Conservation (phyloP, 768 basidiomycete species). For the Phallus indusiatus region DNA sequence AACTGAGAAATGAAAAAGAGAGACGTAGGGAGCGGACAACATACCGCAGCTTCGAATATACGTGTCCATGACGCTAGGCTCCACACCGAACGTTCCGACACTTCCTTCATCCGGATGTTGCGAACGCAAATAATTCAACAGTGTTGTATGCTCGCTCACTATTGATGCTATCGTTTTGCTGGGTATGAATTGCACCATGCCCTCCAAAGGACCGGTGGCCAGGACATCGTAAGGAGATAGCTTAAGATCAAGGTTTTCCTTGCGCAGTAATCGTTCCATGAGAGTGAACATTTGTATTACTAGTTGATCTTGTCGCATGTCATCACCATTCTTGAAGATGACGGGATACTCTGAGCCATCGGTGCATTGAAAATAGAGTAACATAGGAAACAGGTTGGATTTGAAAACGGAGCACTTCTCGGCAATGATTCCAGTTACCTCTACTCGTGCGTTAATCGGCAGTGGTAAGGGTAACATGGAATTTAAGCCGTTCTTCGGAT, state of each 20-base stretch:
- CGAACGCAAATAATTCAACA: constrained; percentile 81
- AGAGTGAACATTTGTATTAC: constrained; percentile 98
- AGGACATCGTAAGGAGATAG: constrained; percentile 87
- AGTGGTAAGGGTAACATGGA: constrained; percentile 73
- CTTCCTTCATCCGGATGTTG: constrained; percentile 91
- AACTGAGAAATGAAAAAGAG: constrained; percentile 8
- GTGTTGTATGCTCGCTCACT: constrained; percentile 80
- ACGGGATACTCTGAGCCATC: constrained; percentile 84
- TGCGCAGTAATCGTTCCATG: constrained; percentile 88
- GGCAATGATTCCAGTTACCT: constrained; percentile 77
- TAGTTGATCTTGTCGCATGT: constrained; percentile 96
- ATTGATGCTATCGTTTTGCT: constrained; percentile 95
- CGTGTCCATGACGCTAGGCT: constrained; percentile 88
- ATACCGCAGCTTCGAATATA: constrained; percentile 94
- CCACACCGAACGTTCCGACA: constrained; percentile 90
- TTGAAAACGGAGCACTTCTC: constrained; percentile 97
- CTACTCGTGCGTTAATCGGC: constrained; percentile 81
- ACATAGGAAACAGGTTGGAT: constrained; percentile 87
- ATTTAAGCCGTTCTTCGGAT: constrained; percentile 77
- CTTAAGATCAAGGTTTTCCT: constrained; percentile 92
- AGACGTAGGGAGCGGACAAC: constrained; percentile 19
- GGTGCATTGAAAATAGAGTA: constrained; percentile 81
- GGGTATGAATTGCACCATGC: constrained; percentile 93
- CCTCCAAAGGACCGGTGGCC: constrained; percentile 84
- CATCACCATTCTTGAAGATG: constrained; percentile 99